phyloP scores from a whole-genome alignment of 495 filamentous ascomycete genomes.

The Eremomyces bilateralis region DNA sequence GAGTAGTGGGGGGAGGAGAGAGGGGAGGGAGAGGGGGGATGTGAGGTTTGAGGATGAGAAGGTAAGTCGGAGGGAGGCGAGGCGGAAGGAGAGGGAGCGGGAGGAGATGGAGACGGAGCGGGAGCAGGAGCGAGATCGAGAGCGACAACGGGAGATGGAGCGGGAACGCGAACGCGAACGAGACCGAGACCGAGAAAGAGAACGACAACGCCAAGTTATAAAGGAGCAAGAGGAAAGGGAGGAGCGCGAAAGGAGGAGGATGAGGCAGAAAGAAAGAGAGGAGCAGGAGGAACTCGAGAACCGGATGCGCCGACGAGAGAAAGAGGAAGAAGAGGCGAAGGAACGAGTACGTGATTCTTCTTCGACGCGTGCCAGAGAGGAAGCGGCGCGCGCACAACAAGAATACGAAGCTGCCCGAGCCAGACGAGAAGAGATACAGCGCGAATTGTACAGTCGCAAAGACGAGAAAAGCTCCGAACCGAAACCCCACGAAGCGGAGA shows the following conservation, averaged over 20 bases:
- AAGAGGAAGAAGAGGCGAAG: slow-evolving; percentile 8
- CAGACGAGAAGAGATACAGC: slow-evolving; percentile 5
- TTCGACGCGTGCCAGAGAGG: slow-evolving; percentile 5
- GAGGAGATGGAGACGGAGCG: slow-evolving; percentile 1
- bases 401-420: slow-evolving; percentile 3
- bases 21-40: slow-evolving; percentile 4
- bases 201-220: slow-evolving; percentile 4
- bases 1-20: slow-evolving; percentile 4
- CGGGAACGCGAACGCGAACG: slow-evolving; percentile 3
- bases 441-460: no score
- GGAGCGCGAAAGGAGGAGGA: slow-evolving; percentile 5
- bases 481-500: not conserved
- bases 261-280: slow-evolving; percentile 4
- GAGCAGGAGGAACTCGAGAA: slow-evolving; percentile 2
- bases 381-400: slow-evolving; percentile 2
- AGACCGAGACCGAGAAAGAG: slow-evolving; percentile 7
- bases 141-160: slow-evolving; percentile 3
- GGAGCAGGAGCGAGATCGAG: not conserved
- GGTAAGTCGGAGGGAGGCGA: slow-evolving; percentile 4
- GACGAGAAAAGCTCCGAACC: no score
- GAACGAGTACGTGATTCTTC: no score
- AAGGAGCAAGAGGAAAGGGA: slow-evolving; percentile 7
- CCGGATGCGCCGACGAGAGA: slow-evolving; percentile 5
- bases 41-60: slow-evolving; percentile 12
- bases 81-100: slow-evolving; percentile 8